Evolutionary conservation across 306 rosid species (phyloP), one percentile per base, ranked within the genome.

Genomic region (Oemleria cerasiformis): DNA sequence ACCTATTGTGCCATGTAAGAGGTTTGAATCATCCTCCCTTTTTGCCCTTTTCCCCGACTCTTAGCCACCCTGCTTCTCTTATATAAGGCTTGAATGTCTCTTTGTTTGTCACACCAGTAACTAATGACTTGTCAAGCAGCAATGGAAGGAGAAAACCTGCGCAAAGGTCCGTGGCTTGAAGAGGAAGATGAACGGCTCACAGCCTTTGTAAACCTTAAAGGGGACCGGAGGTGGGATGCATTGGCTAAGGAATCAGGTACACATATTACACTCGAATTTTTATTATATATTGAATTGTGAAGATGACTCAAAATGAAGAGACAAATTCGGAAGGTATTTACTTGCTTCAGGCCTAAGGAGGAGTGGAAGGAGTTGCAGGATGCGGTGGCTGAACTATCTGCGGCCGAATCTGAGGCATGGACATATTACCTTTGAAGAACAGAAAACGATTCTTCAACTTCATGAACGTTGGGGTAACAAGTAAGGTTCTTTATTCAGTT

Each of bases 321-420:
- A 34, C 7, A 30, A 48, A 45, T 30, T 20, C 41, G 63, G 23
- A 63, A n/a, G 15, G 57, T 44, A 34, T 17, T 21, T 15, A 13
- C 40, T n/a, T 39, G 30, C 59, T 48, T 48, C 58, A 89, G 97
- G 96, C 7, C 82, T 92, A 4, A 78, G 59, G 80, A 87, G 98
- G 77, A 86, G 90, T 82, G 96, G 97, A 40, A 88, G 87, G 78
- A 92, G 98, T 67, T 92, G 98, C 75, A 87, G 98, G 76, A 75
- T 89, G 69, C 73, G 96, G 79, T 89, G 94, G 98, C 49, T 86
- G 68, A 92, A 92, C 86, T 89, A 89, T 80, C 92, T 89, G 73
- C 83, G 81, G 11, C 92, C 92, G 17, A 80, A 84, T 85, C 88
- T 92, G 25, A 89, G 83, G 84, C 94, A 69, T 45, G 92, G 87